These are phyloP conservation scores for Trichocomaceae sp. DNA, from an alignment of 2,329 filamentous ascomycete genomes.

Conservation along the genomic window DNA sequence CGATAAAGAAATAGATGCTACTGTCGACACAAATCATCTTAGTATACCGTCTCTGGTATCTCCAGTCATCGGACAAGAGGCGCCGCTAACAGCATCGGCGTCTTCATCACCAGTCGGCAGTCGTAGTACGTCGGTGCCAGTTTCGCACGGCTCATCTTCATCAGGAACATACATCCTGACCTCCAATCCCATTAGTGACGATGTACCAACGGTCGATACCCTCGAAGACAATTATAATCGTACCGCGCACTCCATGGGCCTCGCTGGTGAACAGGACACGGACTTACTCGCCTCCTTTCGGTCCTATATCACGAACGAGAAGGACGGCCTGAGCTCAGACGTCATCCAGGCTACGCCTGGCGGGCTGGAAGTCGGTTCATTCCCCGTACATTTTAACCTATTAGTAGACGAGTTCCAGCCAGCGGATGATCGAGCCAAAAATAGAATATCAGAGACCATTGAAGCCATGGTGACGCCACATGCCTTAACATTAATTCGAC, in stretches of 20 bases:
- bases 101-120: not conserved
- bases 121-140: not conserved
- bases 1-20: not conserved
- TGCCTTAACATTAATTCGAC: constrained; percentile 37
- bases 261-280: constrained; percentile 43
- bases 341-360: constrained; percentile 40
- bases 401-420: constrained; percentile 43
- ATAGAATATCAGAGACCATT: constrained; percentile 37
- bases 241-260: constrained; percentile 43
- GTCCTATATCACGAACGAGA: constrained; percentile 43
- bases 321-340: constrained; percentile 40
- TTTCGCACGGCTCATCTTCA: not conserved
- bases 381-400: constrained; percentile 44
- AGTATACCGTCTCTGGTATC: not conserved
- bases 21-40: not conserved
- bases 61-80: not conserved
- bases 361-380: constrained; percentile 27
- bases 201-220: constrained; percentile 19
- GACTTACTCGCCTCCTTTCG: constrained; percentile 44
- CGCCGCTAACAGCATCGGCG: not conserved
- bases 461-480: constrained; percentile 39
- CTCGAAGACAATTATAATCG: constrained; percentile 39
- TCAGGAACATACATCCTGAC: constrained; percentile 15
- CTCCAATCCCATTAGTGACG: not conserved
- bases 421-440: constrained; percentile 35